phyloP scores from a whole-genome alignment of 768 basidiomycete species.

The Suillus placidus region DNA sequence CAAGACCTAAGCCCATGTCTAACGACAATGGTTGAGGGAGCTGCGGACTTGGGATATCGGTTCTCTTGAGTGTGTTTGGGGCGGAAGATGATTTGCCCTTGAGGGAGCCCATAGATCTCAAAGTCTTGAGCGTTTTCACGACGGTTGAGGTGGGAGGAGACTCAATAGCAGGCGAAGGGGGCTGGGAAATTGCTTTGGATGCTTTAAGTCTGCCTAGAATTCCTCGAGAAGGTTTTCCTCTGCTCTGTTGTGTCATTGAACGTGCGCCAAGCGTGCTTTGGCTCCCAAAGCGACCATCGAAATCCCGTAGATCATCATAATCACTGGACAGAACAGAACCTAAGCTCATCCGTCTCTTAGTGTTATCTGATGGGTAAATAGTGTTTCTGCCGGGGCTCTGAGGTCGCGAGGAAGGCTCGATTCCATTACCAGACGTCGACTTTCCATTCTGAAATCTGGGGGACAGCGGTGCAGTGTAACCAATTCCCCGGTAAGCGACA shows the following conservation, averaged over 20 bases:
- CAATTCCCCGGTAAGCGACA: constrained; percentile 83
- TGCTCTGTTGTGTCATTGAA: constrained; percentile 39
- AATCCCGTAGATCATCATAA: constrained; percentile 86
- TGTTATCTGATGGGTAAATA: constrained; percentile 39
- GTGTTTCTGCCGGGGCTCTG: constrained; percentile 22
- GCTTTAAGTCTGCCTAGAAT: constrained; percentile 64
- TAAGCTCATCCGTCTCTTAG: constrained; percentile 65
- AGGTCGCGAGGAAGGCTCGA: constrained; percentile 21
- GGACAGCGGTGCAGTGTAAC: constrained; percentile 59
- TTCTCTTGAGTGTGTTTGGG: constrained; percentile 29
- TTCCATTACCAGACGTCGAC: constrained; percentile 21
- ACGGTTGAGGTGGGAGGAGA: constrained; percentile 32
- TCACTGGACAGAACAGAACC: constrained; percentile 78
- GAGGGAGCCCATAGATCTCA: constrained; percentile 82
- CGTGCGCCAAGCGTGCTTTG: constrained; percentile 68
- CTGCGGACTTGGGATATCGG: constrained; percentile 50
- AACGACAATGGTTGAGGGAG: constrained; percentile 56
- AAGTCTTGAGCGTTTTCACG: constrained; percentile 64
- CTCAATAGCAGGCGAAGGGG: constrained; percentile 48
- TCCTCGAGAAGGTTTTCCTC: constrained; percentile 65
- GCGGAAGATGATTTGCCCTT: constrained; percentile 52
- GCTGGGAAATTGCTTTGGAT: constrained; percentile 46
- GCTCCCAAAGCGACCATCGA: constrained; percentile 85
- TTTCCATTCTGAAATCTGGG: constrained; percentile 32
- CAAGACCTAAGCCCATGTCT: constrained; percentile 59